phyloP scores from a whole-genome alignment of 257 asterid genomes.

The Ligustrum vulgare region DNA sequence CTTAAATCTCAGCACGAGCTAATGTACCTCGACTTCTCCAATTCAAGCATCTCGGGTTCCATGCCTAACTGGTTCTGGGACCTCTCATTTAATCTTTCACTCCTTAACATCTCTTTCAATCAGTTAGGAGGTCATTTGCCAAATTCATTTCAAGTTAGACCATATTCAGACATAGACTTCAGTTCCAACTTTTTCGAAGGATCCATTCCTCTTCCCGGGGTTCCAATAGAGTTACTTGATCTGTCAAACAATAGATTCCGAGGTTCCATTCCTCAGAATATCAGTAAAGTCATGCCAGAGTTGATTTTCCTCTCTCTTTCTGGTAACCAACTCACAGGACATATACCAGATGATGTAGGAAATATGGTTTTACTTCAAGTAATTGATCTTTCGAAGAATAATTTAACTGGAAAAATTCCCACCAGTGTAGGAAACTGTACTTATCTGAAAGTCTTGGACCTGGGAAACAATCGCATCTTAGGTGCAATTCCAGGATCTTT shows the following conservation, averaged over 20 bases:
- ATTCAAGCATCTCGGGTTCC: conserved; percentile 48
- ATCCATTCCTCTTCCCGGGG: conserved; percentile 37
- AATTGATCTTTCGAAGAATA: conserved; percentile 48
- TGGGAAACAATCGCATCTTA: conserved; percentile 39
- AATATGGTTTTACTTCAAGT: conserved; percentile 38
- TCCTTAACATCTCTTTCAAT: conserved; percentile 50
- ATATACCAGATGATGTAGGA: conserved; percentile 42
- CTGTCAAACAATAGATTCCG: conserved; percentile 48
- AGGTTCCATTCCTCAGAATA: conserved; percentile 44
- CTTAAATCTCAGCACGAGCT: conserved; percentile 46
- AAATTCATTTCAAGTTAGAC: conserved; percentile 31
- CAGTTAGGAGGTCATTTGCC: conserved; percentile 45
- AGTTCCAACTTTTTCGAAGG: conserved; percentile 49
- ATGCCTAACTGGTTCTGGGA: conserved; percentile 61
- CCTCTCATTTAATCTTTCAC: conserved; percentile 42
- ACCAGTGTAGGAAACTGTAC: conserved; percentile 38
- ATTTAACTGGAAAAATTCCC: conserved; percentile 47
- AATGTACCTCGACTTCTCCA: conserved; percentile 43
- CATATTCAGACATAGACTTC: conserved; percentile 51
- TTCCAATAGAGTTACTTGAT: conserved; percentile 45
- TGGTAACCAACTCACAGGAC: conserved; percentile 38
- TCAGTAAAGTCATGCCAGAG: conserved; percentile 38
- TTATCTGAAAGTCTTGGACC: conserved; percentile 38
- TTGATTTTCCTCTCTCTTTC: conserved; percentile 51
- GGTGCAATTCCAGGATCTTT: conserved; percentile 47